Conservation (phyloP, 805 yeast species). For the Nakazawaea peltata region DNA sequence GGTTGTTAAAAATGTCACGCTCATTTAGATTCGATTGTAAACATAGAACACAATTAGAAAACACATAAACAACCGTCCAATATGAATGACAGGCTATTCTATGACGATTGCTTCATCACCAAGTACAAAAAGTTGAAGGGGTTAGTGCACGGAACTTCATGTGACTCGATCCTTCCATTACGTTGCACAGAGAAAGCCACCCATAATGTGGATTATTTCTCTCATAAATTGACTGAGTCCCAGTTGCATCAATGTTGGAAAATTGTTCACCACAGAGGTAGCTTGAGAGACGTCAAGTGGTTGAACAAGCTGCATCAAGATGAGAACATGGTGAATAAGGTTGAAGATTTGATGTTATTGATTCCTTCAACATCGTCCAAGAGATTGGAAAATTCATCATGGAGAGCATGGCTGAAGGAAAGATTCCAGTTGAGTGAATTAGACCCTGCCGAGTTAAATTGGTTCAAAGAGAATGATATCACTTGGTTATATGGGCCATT, state of each 20-base stretch:
- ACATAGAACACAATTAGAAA: too few species aligned
- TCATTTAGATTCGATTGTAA: too few species aligned
- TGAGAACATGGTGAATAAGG: constrained; percentile 15
- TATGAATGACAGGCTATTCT: constrained; percentile 3
- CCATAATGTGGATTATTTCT: constrained; percentile 30
- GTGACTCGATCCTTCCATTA: constrained; percentile 1
- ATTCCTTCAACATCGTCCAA: constrained; percentile 25
- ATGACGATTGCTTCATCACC: constrained; percentile 11
- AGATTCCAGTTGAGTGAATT: constrained; percentile 44
- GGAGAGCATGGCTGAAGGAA: constrained; percentile 94
- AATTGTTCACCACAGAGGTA: constrained; percentile 25
- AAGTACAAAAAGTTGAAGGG: constrained; percentile 9
- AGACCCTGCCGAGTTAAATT: constrained; percentile 38
- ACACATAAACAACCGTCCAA: too few species aligned
- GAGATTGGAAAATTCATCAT: constrained; percentile 73
- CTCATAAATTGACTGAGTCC: constrained; percentile 24
- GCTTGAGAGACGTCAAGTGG: constrained; percentile 24
- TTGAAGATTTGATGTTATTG: constrained; percentile 24
- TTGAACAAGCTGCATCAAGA: constrained; percentile 19
- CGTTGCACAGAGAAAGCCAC: not conserved
- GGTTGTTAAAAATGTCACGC: too few species aligned
- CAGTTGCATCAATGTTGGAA: constrained; percentile 35
- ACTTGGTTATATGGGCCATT: constrained; percentile 49
- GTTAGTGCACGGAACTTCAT: constrained; percentile 4
- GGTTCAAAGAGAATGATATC: constrained; percentile 47